These are phyloP conservation scores for Penicillium italicum DNA, from an alignment of 2,329 filamentous ascomycete genomes.

Conservation along the genomic window DNA sequence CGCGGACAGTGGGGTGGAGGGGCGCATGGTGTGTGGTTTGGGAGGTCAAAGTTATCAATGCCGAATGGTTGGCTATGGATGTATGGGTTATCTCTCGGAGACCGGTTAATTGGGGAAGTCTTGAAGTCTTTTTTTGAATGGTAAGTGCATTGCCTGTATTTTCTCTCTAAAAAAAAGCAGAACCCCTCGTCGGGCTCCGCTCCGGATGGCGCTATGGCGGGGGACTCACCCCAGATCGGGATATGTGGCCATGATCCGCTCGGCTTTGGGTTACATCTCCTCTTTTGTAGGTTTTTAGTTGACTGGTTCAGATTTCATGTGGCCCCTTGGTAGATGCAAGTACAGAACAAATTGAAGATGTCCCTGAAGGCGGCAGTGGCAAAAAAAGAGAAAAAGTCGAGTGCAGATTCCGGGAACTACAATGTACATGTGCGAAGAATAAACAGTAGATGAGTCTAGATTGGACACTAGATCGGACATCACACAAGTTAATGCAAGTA, in stretches of 20 bases:
- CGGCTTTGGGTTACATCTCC: neutral
- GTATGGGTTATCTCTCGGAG: neutral
- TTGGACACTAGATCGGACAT: conserved; percentile 11
- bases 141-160: neutral
- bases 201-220: conserved; percentile 28
- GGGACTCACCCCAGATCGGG: conserved; percentile 5
- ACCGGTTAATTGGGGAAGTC: neutral
- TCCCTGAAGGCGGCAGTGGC: conserved; percentile 17
- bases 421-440: neutral
- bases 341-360: neutral
- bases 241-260: neutral
- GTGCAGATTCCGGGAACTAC: neutral
- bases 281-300: neutral
- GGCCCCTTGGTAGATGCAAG: neutral
- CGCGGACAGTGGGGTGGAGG: conserved; percentile 38
- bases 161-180: conserved; percentile 5
- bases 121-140: neutral
- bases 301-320: neutral
- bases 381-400: conserved; percentile 10
- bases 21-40: conserved; percentile 24
- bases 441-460: neutral
- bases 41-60: neutral
- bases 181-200: conserved; percentile 13
- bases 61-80: neutral
- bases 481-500: conserved; percentile 20